A percentile compares a stretch with the other conserved stretches of the same genome.
These are phyloP conservation scores for Suillus fuscotomentosus DNA, from an alignment of 768 basidiomycete species.

Conservation along the genomic window DNA sequence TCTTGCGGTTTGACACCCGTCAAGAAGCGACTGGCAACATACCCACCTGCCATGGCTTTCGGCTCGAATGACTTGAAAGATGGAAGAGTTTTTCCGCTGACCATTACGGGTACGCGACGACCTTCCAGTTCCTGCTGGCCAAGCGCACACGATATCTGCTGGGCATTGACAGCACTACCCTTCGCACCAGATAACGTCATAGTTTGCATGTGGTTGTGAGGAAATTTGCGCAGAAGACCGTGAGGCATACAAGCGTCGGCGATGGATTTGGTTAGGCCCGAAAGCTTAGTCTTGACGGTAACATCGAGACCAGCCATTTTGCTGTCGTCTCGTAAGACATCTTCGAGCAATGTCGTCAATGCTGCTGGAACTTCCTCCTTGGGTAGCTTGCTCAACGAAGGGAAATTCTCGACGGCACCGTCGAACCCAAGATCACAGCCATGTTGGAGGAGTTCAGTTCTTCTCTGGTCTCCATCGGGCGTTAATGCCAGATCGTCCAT, in stretches of 20 bases:
- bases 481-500: conserved; percentile 98
- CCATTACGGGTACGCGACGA: conserved; percentile 98
- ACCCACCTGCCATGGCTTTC: conserved; percentile 96
- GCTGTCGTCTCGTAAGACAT: conserved; percentile 90
- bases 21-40: conserved; percentile 97
- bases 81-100: conserved; percentile 96
- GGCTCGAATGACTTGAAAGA: conserved; percentile 98
- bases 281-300: conserved; percentile 83
- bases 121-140: conserved; percentile 99
- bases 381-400: conserved; percentile 56
- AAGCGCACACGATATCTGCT: conserved; percentile 96
- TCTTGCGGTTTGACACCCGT: conserved; percentile 98
- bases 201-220: conserved; percentile 98
- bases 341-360: conserved; percentile 74
- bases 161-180: conserved; percentile 95
- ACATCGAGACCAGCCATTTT: conserved; percentile 98
- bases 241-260: conserved; percentile 85
- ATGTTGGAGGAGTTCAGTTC: conserved; percentile 64
- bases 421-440: conserved; percentile 77
- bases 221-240: conserved; percentile 89
- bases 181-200: conserved; percentile 99
- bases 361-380: conserved; percentile 53
- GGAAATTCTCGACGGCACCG: conserved; percentile 89
- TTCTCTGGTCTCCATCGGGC: conserved; percentile 68
- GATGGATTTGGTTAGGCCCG: conserved; percentile 86